These are phyloP conservation scores for Hebeloma cylindrosporum DNA, from an alignment of 768 basidiomycete genomes.

Conservation along the genomic window DNA sequence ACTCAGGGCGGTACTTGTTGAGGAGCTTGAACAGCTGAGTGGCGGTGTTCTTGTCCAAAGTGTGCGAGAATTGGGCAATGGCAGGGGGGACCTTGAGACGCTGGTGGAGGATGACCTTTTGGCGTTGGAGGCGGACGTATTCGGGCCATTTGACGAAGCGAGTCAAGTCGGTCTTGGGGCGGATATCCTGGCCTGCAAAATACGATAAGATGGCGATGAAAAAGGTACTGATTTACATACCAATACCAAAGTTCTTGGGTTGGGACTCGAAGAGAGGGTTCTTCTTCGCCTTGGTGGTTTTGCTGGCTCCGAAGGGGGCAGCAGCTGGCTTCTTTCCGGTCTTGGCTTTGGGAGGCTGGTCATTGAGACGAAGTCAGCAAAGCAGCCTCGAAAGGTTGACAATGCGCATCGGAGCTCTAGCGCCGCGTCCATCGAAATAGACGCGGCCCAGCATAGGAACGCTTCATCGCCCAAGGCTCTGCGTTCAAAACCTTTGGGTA, in stretches of 20 bases:
- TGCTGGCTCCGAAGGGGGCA: conserved; percentile 80
- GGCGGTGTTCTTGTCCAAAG: conserved; percentile 99
- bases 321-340: conserved; percentile 83
- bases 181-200: conserved; percentile 86
- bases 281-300: conserved; percentile 74
- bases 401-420: conserved; percentile 55
- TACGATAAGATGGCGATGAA: background rate
- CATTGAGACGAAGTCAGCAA: conserved; percentile 81
- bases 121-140: conserved; percentile 96
- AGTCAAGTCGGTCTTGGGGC: conserved; percentile 85
- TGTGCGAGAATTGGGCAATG: conserved; percentile 96
- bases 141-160: conserved; percentile 99
- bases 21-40: conserved; percentile 97
- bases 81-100: conserved; percentile 98
- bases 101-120: conserved; percentile 97
- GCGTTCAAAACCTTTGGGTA: conserved; percentile 25
- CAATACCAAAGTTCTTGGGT: conserved; percentile 94
- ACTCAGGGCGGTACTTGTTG: conserved; percentile 96
- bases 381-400: conserved; percentile 26
- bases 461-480: conserved; percentile 34
- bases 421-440: conserved; percentile 24
- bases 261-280: conserved; percentile 94
- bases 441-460: conserved; percentile 25
- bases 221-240: conserved; percentile 42
- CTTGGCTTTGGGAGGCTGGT: conserved; percentile 84